Percentiles rank a stretch among this genome's conserved stretches.
These are phyloP conservation scores for Penicillium diatomitis DNA, from an alignment of 495 filamentous ascomycete species.

Conservation along the genomic window DNA sequence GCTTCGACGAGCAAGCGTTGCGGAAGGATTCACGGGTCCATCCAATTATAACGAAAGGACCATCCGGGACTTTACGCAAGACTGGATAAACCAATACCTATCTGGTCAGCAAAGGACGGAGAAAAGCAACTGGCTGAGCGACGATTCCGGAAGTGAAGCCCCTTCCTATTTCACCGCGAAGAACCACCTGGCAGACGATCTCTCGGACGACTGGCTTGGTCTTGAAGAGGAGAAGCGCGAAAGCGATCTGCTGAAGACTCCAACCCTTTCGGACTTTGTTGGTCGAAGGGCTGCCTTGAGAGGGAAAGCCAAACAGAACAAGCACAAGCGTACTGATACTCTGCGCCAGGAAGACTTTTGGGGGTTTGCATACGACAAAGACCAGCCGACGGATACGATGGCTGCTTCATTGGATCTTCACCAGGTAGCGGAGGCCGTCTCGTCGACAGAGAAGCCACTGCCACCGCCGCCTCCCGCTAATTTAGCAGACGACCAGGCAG, in stretches of 20 bases:
- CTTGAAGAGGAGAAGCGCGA: conserved; percentile 33
- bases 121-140: conserved; percentile 63
- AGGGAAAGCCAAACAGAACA: conserved; percentile 35
- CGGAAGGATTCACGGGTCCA: conserved; percentile 15
- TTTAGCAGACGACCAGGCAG: conserved; percentile 8
- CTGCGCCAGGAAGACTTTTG: conserved; percentile 51
- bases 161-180: conserved; percentile 37
- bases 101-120: conserved; percentile 52
- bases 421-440: conserved; percentile 14
- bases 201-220: conserved; percentile 36
- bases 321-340: conserved; percentile 53
- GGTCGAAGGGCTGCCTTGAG: conserved; percentile 23
- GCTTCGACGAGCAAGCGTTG: conserved; percentile 39
- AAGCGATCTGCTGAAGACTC: conserved; percentile 34
- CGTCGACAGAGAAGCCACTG: conserved; percentile 36
- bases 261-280: conserved; percentile 35
- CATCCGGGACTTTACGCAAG: conserved; percentile 56
- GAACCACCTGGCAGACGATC: conserved; percentile 36
- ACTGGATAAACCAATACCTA: conserved; percentile 71
- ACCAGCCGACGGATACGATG: conserved; percentile 27
- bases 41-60: conserved; percentile 36
- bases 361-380: conserved; percentile 39
- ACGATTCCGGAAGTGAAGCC: conserved; percentile 53
- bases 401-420: conserved; percentile 24
- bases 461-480: conserved; percentile 32